Evolutionary conservation across 2,329 filamentous ascomycete genomes (phyloP).

Genomic region (Cercospora brassicicola): DNA sequence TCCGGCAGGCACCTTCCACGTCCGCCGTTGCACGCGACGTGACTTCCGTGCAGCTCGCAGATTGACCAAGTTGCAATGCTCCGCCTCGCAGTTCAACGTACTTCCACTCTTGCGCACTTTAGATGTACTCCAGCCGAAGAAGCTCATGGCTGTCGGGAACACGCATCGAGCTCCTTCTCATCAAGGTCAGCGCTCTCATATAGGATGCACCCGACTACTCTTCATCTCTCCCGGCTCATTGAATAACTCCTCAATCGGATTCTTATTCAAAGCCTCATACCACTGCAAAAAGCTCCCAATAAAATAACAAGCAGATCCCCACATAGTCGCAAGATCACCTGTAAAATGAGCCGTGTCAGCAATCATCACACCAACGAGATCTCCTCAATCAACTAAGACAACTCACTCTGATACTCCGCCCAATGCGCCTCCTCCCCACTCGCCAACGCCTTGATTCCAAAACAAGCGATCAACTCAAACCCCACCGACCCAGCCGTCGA

Average conservation of each 20-base stretch:
- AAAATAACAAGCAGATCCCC: conserved; percentile 33
- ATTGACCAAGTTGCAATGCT: too few relatives aligned
- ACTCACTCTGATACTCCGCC: conserved; percentile 30
- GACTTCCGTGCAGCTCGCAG: too few relatives aligned
- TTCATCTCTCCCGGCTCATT: conserved; percentile 30
- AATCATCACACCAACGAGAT: too few relatives aligned
- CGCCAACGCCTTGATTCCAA: conserved; percentile 16
- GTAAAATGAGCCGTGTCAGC: too few relatives aligned
- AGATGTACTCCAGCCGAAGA: too few relatives aligned
- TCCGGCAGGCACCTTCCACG: too few relatives aligned
- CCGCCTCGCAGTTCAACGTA: too few relatives aligned
- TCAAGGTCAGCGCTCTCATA: conserved; percentile 9
- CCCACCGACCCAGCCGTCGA: conserved; percentile 33
- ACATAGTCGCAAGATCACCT: conserved; percentile 28
- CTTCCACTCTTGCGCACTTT: too few relatives aligned
- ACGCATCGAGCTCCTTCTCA: too few relatives aligned
- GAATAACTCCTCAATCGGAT: conserved; percentile 30
- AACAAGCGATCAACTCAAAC: conserved; percentile 28
- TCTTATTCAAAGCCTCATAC: conserved; percentile 36
- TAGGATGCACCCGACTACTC: conserved; percentile 25
- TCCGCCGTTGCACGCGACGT: too few relatives aligned
- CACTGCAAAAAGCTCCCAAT: conserved; percentile 33
- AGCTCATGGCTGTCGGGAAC: too few relatives aligned
- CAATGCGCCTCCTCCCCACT: conserved; percentile 9
- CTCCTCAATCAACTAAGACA: too few relatives aligned